Conservation (phyloP, 768 basidiomycete genomes). For the Mycena haematopus region DNA sequence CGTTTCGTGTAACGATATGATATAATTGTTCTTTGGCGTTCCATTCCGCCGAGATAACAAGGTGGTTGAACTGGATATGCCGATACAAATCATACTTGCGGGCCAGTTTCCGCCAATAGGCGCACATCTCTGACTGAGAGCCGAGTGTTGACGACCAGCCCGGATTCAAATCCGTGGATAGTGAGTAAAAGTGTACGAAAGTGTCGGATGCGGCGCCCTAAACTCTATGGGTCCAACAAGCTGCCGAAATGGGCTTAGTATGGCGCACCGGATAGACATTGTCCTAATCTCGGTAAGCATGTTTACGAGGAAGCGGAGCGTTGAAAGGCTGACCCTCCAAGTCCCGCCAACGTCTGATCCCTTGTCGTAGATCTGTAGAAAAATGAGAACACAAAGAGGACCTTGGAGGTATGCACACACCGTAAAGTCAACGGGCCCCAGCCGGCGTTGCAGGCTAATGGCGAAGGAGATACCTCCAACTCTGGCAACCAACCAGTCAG, state of each 20-base stretch:
- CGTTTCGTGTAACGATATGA: conserved; percentile 37
- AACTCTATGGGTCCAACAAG: conserved; percentile 32
- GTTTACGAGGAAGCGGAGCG: background rate
- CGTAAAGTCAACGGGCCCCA: conserved; percentile 6
- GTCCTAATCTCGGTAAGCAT: conserved; percentile 33
- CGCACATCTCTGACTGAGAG: conserved; percentile 48
- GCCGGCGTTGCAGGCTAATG: conserved; percentile 7
- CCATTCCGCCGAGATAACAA: conserved; percentile 57
- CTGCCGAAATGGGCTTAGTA: background rate
- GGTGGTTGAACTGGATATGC: conserved; percentile 48
- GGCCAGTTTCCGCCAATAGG: conserved; percentile 49
- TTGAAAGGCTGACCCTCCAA: conserved; percentile 49
- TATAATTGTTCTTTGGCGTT: conserved; percentile 39
- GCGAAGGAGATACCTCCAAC: conserved; percentile 11
- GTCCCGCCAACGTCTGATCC: conserved; percentile 1
- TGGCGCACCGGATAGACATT: conserved; percentile 42
- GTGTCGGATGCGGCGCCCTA: conserved; percentile 56
- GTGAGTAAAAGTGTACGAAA: conserved; percentile 47
- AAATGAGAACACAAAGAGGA: background rate
- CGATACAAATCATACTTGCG: conserved; percentile 50
- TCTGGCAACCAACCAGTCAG: background rate
- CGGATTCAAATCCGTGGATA: conserved; percentile 52
- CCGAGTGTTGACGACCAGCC: conserved; percentile 52
- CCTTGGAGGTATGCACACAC: background rate
- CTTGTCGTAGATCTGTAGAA: conserved; percentile 5